A percentile compares a stretch with the other conserved stretches of the same genome.
Evolutionary conservation across 805 yeast species (phyloP).

Genomic region (Wickerhamiella hasegawae): DNA sequence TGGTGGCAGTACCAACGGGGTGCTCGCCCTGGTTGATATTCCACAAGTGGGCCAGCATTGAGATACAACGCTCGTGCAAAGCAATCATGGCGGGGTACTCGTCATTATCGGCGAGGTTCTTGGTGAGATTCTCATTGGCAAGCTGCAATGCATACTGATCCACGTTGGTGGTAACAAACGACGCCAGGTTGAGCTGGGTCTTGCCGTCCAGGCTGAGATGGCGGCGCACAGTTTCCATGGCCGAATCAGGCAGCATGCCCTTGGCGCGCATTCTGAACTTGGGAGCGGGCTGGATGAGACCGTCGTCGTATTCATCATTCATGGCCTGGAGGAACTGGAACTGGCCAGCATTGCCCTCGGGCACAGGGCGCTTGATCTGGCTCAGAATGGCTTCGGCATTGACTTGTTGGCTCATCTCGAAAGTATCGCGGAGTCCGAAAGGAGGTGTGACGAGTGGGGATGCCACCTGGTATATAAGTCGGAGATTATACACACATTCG

Average conservation of each 20-base stretch:
- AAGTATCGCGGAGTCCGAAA: no score
- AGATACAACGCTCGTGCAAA: conserved; percentile 65
- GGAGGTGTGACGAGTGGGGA: no score
- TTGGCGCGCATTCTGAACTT: conserved; percentile 45
- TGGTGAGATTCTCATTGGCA: conserved; percentile 55
- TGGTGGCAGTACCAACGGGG: conserved; percentile 78
- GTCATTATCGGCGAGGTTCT: conserved; percentile 84
- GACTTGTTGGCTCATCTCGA: no score
- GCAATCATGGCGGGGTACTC: conserved; percentile 81
- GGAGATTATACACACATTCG: no score
- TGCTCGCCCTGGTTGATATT: conserved; percentile 37
- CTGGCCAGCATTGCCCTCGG: no score
- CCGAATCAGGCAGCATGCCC: conserved; percentile 36
- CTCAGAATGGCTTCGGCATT: no score
- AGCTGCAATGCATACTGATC: conserved; percentile 38
- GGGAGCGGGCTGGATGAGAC: conserved; percentile 21
- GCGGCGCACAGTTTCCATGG: conserved; percentile 50
- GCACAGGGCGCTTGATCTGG: no score
- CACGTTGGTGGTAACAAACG: conserved; percentile 68
- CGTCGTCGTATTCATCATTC: no score
- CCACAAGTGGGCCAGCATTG: conserved; percentile 71
- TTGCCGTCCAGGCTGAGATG: conserved; percentile 72
- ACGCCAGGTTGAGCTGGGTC: conserved; percentile 72
- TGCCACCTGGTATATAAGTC: no score
- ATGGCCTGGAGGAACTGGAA: no score